Conservation (phyloP, 2,329 filamentous ascomycete genomes). For the Colletotrichum euphorbiae region DNA sequence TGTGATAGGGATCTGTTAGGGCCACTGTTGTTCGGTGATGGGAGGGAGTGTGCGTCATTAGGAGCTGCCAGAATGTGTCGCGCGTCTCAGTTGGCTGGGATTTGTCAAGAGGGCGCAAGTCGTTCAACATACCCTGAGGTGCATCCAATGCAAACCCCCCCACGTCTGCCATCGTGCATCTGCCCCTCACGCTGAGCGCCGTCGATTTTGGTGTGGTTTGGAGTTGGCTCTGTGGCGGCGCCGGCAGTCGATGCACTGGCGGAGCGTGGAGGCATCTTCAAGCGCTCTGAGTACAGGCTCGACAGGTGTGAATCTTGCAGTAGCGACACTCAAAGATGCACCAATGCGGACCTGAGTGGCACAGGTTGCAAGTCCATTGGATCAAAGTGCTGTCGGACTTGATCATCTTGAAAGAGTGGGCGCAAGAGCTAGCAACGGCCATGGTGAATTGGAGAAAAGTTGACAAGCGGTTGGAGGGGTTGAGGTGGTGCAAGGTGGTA, state of each 20-base stretch:
- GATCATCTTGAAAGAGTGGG: conserved; percentile 73
- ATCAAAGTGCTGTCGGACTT: conserved; percentile 75
- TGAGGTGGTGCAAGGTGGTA: conserved; percentile 9
- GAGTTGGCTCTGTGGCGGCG: conserved; percentile 16
- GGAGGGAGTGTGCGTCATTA: conserved; percentile 37
- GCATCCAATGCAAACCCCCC: conserved; percentile 36
- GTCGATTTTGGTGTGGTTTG: conserved; percentile 9
- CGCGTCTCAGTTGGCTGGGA: conserved; percentile 13
- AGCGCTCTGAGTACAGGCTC: conserved; percentile 64
- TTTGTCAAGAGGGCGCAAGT: conserved; percentile 1
- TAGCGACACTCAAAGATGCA: conserved; percentile 77
- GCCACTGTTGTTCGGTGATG: conserved; percentile 24
- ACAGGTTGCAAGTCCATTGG: conserved; percentile 74
- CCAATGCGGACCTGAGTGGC: conserved; percentile 74
- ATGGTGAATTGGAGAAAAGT: conserved; percentile 49
- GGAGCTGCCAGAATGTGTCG: conserved; percentile 17
- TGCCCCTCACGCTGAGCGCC: conserved; percentile 21
- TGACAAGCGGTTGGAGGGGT: background rate
- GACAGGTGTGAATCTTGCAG: conserved; percentile 75
- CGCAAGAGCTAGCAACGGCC: conserved; percentile 68
- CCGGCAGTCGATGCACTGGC: conserved; percentile 21
- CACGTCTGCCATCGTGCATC: conserved; percentile 26
- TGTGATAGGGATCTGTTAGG: conserved; percentile 34
- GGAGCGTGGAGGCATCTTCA: conserved; percentile 40
- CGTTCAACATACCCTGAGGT: conserved; percentile 33